These are phyloP conservation scores for Coemansia sp. DNA, from an alignment of 192 early-diverging fungal species.

Conservation along the genomic window DNA sequence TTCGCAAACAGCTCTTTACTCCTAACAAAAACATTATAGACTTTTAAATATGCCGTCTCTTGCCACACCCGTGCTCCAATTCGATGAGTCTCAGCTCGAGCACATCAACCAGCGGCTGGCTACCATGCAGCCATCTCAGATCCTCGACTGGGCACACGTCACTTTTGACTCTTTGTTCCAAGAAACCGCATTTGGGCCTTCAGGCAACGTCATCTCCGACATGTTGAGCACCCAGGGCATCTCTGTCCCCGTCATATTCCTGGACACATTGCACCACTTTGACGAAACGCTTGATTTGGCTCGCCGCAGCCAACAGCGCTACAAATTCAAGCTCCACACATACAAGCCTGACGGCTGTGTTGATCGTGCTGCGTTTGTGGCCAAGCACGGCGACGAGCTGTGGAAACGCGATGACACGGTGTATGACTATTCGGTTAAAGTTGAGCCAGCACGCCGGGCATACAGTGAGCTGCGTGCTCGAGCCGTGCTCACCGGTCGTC, in stretches of 20 bases:
- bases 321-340: slow-evolving; percentile 68
- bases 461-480: slow-evolving; percentile 73
- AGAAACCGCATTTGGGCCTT: slow-evolving; percentile 92
- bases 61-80: slow-evolving; percentile 35
- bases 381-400: slow-evolving; percentile 71
- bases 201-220: slow-evolving; percentile 85
- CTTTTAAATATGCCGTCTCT: slow-evolving; percentile 36
- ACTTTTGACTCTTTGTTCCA: slow-evolving; percentile 82
- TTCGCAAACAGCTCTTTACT: neutral
- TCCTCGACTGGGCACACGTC: slow-evolving; percentile 85
- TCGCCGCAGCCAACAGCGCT: slow-evolving; percentile 62
- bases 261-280: slow-evolving; percentile 97
- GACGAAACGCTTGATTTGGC: slow-evolving; percentile 85
- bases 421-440: slow-evolving; percentile 92
- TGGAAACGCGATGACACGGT: slow-evolving; percentile 79
- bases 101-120: slow-evolving; percentile 75
- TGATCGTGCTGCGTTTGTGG: slow-evolving; percentile 68
- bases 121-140: slow-evolving; percentile 69
- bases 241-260: slow-evolving; percentile 74
- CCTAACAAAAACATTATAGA: neutral
- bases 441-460: slow-evolving; percentile 87
- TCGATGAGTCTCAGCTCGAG: slow-evolving; percentile 58
- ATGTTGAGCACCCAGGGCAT: slow-evolving; percentile 73
- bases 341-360: slow-evolving; percentile 70
- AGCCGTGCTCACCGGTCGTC: slow-evolving; percentile 87